phyloP scores from a whole-genome alignment of 2,329 filamentous ascomycete species.

The Chalara sp. region DNA sequence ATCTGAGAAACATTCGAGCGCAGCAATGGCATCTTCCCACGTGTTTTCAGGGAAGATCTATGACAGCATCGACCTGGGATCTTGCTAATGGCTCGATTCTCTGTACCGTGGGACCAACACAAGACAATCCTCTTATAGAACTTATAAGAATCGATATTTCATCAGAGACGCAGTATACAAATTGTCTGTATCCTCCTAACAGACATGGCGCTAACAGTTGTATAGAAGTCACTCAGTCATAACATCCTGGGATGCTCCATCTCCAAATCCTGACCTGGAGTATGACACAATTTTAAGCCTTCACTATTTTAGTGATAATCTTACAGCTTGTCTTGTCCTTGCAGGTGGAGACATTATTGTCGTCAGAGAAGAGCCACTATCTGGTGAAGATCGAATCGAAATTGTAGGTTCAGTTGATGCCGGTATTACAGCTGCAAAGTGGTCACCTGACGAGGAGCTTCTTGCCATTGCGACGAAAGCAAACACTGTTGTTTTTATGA shows the following conservation, averaged over 20 bases:
- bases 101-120: constrained; percentile 76
- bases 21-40: constrained; percentile 54
- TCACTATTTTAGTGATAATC: constrained; percentile 78
- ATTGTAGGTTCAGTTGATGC: constrained; percentile 93
- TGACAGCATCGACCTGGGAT: constrained; percentile 84
- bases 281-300: constrained; percentile 72
- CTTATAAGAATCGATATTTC: constrained; percentile 50
- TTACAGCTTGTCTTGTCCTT: constrained; percentile 73
- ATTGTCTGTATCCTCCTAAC: constrained; percentile 35
- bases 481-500: constrained; percentile 84
- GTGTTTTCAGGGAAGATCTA: constrained; percentile 40
- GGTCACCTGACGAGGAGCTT: constrained; percentile 94
- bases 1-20: constrained; percentile 73
- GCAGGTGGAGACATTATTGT: constrained; percentile 87
- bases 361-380: constrained; percentile 63
- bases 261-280: constrained; percentile 66
- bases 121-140: constrained; percentile 64
- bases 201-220: constrained; percentile 11
- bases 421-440: constrained; percentile 81
- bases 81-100: constrained; percentile 69
- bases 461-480: constrained; percentile 76
- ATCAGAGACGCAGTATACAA: constrained; percentile 25
- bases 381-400: constrained; percentile 74
- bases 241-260: constrained; percentile 84
- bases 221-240: constrained; percentile 39